phyloP scores from a whole-genome alignment of 345 rosid species.

The Brassica cretica region DNA sequence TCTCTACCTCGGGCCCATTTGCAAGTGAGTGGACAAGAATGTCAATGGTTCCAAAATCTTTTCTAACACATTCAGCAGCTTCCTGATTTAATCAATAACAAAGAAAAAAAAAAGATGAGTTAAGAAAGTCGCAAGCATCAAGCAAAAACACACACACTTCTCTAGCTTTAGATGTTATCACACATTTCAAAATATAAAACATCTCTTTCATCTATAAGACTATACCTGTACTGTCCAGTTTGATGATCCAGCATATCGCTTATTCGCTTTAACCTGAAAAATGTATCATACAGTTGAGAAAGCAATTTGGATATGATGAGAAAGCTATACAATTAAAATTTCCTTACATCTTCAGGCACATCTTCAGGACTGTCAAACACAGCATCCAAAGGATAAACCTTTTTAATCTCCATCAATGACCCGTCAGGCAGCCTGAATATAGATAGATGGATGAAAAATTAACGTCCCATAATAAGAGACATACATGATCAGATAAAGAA shows the following conservation, averaged over 20 bases:
- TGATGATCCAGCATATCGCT: conserved; percentile 84
- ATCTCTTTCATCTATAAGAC: conserved; percentile 8
- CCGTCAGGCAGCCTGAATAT: conserved; percentile 83
- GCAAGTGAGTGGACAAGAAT: conserved; percentile 97
- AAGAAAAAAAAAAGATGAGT: neutral
- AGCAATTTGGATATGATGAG: conserved; percentile 2
- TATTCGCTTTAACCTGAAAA: conserved; percentile 74
- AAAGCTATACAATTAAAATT: conserved; percentile 12
- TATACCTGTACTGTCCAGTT: conserved; percentile 97
- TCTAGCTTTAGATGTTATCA: neutral
- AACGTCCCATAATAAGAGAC: neutral
- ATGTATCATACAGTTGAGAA: conserved; percentile 10
- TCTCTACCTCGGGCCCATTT: conserved; percentile 87
- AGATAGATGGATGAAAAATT: neutral
- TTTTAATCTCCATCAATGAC: conserved; percentile 86
- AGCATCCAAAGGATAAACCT: conserved; percentile 92
- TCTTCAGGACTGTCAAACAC: conserved; percentile 78
- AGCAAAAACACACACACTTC: neutral
- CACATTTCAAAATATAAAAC: neutral
- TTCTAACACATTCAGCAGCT: conserved; percentile 81
- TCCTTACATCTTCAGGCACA: conserved; percentile 91
- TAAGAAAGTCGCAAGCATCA: neutral
- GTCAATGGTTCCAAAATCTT: conserved; percentile 87
- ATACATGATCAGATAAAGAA: conserved; percentile 3
- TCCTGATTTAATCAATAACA: conserved; percentile 51